These are phyloP conservation scores for Claviceps sp. DNA, from an alignment of 2,329 filamentous ascomycete genomes.

Conservation along the genomic window DNA sequence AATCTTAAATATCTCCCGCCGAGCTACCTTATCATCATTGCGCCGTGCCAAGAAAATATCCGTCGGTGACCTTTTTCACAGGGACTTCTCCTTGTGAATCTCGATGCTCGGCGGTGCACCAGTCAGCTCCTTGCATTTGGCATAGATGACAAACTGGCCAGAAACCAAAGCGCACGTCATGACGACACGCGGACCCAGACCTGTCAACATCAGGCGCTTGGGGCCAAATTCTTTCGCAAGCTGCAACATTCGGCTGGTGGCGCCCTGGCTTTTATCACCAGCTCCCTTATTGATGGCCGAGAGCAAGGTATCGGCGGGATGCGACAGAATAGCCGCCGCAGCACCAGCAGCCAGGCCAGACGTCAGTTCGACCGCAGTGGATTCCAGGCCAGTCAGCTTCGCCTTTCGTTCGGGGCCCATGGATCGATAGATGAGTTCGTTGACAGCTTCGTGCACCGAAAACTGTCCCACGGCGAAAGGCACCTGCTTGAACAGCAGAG, in stretches of 20 bases:
- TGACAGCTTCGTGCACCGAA: slow-evolving; percentile 80
- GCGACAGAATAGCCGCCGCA: slow-evolving; percentile 75
- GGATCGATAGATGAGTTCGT: slow-evolving; percentile 57
- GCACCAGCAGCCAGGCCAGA: slow-evolving; percentile 81
- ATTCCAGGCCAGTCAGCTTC: slow-evolving; percentile 52
- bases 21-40: background rate
- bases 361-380: slow-evolving; percentile 72
- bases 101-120: slow-evolving; percentile 37
- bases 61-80: slow-evolving; percentile 6
- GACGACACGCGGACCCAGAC: slow-evolving; percentile 35
- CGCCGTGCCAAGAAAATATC: too few species aligned
- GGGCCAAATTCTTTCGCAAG: slow-evolving; percentile 38
- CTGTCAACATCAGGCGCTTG: slow-evolving; percentile 30
- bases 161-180: slow-evolving; percentile 41
- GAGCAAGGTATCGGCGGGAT: slow-evolving; percentile 61
- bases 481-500: slow-evolving; percentile 77
- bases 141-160: slow-evolving; percentile 42
- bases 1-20: background rate
- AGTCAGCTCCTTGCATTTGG: slow-evolving; percentile 38
- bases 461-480: slow-evolving; percentile 93
- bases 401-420: slow-evolving; percentile 57
- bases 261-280: slow-evolving; percentile 32
- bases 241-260: slow-evolving; percentile 37
- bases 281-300: slow-evolving; percentile 43
- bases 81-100: slow-evolving; percentile 34